Evolutionary conservation across 176 grass and related monocot genomes (phyloP).

Genomic region (Oryza meridionalis): DNA sequence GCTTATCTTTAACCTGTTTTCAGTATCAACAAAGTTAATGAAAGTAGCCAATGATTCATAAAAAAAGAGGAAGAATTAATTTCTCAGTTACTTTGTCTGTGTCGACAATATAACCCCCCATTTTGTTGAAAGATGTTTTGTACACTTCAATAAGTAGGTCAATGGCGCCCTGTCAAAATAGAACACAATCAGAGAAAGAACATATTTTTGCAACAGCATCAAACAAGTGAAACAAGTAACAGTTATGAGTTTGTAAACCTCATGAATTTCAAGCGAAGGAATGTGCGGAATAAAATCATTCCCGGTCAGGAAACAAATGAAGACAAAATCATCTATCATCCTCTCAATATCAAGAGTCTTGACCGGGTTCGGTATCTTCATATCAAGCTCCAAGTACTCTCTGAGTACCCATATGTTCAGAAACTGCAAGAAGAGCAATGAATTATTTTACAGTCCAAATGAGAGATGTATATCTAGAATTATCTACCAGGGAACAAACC

Average conservation of each 20-base stretch:
- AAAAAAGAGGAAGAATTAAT: neutral
- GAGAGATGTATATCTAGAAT: neutral
- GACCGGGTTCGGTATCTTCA: conserved; percentile 56
- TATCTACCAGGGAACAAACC: conserved; percentile 20
- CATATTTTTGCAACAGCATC: neutral
- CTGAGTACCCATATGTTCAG: conserved; percentile 77
- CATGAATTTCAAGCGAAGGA: conserved; percentile 69
- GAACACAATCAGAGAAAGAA: conserved; percentile 2
- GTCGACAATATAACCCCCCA: conserved; percentile 64
- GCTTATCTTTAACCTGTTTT: conserved; percentile 49
- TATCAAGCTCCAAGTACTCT: conserved; percentile 76
- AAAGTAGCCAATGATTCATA: neutral
- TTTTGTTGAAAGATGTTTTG: conserved; percentile 61
- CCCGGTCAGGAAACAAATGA: conserved; percentile 78
- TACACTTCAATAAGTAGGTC: conserved; percentile 63
- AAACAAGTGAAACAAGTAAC: neutral
- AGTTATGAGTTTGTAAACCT: conserved; percentile 17
- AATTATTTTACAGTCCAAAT: neutral
- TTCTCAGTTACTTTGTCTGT: conserved; percentile 46
- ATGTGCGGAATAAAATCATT: conserved; percentile 90
- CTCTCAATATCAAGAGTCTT: conserved; percentile 53
- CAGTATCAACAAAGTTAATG: neutral
- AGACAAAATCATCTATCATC: conserved; percentile 81
- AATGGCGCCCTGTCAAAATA: conserved; percentile 40
- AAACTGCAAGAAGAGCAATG: conserved; percentile 48